These are phyloP conservation scores for Raddia distichophylla DNA, from an alignment of 176 grass and related monocot genomes.

Conservation along the genomic window DNA sequence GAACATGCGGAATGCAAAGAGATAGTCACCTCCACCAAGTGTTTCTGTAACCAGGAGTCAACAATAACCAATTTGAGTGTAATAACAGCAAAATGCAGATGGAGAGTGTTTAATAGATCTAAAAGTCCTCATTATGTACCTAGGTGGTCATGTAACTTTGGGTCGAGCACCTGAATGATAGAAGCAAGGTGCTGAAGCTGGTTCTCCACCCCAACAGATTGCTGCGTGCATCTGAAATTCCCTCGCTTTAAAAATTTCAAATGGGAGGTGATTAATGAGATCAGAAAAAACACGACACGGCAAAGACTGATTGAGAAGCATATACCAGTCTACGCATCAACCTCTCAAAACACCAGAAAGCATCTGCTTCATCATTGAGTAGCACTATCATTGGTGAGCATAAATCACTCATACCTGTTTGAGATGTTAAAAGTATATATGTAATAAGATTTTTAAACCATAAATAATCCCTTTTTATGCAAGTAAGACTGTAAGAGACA, in stretches of 20 bases:
- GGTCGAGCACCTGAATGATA: slow-evolving; percentile 96
- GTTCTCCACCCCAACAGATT: slow-evolving; percentile 89
- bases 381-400: slow-evolving; percentile 97
- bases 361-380: slow-evolving; percentile 92
- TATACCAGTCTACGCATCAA: slow-evolving; percentile 98
- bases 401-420: slow-evolving; percentile 98
- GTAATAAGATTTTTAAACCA: slow-evolving; percentile 17
- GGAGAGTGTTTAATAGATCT: slow-evolving; percentile 12
- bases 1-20: slow-evolving; percentile 99
- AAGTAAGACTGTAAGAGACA: slow-evolving; percentile 13
- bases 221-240: slow-evolving; percentile 98
- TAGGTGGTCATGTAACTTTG: slow-evolving; percentile 94
- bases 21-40: slow-evolving; percentile 96
- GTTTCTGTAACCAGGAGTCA: slow-evolving; percentile 53
- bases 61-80: slow-evolving; percentile 26
- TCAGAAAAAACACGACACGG: slow-evolving; percentile 20
- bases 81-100: slow-evolving; percentile 37
- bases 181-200: slow-evolving; percentile 93
- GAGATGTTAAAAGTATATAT: slow-evolving; percentile 33
- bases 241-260: slow-evolving; percentile 81
- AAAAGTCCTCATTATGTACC: slow-evolving; percentile 55
- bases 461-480: slow-evolving; percentile 23
- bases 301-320: background rate
- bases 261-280: slow-evolving; percentile 40
- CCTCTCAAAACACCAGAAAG: slow-evolving; percentile 98